Evolutionary conservation across 768 basidiomycete genomes (phyloP).

Genomic region (Baorangia bicolor): DNA sequence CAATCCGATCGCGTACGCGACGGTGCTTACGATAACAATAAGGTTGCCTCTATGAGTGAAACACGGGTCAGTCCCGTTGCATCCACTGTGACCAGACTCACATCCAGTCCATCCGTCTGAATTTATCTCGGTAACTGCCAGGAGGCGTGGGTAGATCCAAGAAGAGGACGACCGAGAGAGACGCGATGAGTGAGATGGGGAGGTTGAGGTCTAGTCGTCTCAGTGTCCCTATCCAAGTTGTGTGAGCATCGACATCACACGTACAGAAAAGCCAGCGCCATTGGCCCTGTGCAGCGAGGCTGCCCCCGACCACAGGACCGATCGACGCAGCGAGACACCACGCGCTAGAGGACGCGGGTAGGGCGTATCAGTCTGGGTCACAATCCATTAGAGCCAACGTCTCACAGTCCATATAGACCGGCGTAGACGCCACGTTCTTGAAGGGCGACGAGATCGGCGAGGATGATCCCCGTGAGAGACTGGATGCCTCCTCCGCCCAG

Average conservation of each 20-base stretch:
- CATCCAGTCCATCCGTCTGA: constrained; percentile 40
- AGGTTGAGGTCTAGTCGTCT: constrained; percentile 38
- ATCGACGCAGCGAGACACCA: constrained; percentile 35
- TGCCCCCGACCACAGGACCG: constrained; percentile 38
- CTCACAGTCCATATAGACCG: too few relatives aligned
- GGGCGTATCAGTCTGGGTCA: background rate
- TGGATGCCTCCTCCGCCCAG: too few relatives aligned
- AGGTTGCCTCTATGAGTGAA: constrained; percentile 34
- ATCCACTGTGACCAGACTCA: constrained; percentile 13
- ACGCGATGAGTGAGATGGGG: constrained; percentile 32
- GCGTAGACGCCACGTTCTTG: too few relatives aligned
- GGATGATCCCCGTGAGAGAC: too few relatives aligned
- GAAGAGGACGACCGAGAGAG: constrained; percentile 22
- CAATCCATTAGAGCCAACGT: background rate
- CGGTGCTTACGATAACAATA: constrained; percentile 31
- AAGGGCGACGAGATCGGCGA: too few relatives aligned
- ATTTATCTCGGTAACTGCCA: constrained; percentile 32
- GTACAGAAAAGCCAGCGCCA: constrained; percentile 48
- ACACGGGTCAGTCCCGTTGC: background rate
- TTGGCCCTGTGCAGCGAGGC: constrained; percentile 30
- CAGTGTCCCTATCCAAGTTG: background rate
- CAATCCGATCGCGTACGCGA: constrained; percentile 31
- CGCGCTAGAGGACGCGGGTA: constrained; percentile 11
- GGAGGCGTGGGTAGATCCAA: constrained; percentile 35
- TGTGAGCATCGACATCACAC: background rate